phyloP scores from a whole-genome alignment of 2,329 filamentous ascomycete genomes.

The Diaporthe batatas region DNA sequence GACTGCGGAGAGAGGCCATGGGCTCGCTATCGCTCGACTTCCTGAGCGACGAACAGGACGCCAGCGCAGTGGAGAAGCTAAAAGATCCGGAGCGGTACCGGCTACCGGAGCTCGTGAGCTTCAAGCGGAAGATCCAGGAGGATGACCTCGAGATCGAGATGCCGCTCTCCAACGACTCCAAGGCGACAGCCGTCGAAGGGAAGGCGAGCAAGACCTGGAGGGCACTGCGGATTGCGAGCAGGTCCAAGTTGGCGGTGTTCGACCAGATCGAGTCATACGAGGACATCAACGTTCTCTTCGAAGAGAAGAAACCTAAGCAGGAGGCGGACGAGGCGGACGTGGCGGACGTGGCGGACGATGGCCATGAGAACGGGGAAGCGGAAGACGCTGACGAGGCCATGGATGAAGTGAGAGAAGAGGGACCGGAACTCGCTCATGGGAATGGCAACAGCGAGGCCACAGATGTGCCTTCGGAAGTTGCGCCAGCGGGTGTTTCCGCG shows the following conservation, averaged over 20 bases:
- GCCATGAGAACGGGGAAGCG: constrained; percentile 49
- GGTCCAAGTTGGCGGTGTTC: constrained; percentile 80
- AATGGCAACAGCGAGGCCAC: constrained; percentile 17
- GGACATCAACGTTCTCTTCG: constrained; percentile 72
- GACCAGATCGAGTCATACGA: constrained; percentile 90
- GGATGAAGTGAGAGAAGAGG: constrained; percentile 12
- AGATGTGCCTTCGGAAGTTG: not conserved
- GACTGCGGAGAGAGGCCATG: constrained; percentile 76
- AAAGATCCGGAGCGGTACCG: constrained; percentile 74
- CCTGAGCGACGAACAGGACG: constrained; percentile 74
- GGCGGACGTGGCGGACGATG: constrained; percentile 53
- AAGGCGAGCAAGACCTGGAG: constrained; percentile 94
- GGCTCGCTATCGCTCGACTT: constrained; percentile 84
- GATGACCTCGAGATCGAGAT: constrained; percentile 91
- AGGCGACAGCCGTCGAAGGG: constrained; percentile 70
- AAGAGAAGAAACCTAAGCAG: constrained; percentile 50
- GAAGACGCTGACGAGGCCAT: constrained; percentile 4
- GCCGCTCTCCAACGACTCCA: constrained; percentile 73
- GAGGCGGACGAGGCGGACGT: constrained; percentile 51
- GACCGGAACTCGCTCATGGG: not conserved
- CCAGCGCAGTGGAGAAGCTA: constrained; percentile 75
- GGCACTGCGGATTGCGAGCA: constrained; percentile 83
- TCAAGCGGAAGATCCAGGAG: constrained; percentile 79
- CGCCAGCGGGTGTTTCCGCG: not conserved
- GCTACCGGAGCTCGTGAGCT: constrained; percentile 77